Base-by-base conservation (phyloP, 2,329 filamentous ascomycete species). In the Elsinoe perseae region DNA sequence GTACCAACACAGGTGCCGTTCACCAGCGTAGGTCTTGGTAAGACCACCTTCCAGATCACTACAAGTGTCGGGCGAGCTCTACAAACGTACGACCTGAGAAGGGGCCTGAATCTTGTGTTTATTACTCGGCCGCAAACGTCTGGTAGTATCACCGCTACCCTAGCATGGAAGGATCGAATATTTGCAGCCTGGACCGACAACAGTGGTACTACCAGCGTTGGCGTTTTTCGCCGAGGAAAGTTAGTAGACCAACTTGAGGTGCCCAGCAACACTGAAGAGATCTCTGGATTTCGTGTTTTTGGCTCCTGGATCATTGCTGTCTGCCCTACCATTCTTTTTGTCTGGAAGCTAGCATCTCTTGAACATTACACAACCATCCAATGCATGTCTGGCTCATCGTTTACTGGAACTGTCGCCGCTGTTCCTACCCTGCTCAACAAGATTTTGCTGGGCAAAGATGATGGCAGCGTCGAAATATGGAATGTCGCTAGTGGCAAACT, bases 401-500 rank as follows among this genome's bases (percentile, higher is more conserved):
- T 96, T 57, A 89, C 87, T 0, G 87, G 87, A 21, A 83, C 85
- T 50, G 80, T 95, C 63, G 86, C 84, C 68, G 95, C 82, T 65
- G 89, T 97, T 85, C 91, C 92, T 1, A 97, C 93, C 0, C 95
- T 90, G 70, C 73, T 98, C 59, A 98, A 98, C 77, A 98, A 98
- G 72, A 81, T 98, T 43, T 89, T 97, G 62, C 87, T 89, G 2
- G 95, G 89, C 8, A 84, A 89, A 64, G 81, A 81, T 61, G 90
- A 98, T 69, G 93, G 93, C 5, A 86, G 84, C 70, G 85, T 96
- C 7, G 93, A 98, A 67, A 95, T 98, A 52, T 98, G 93, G 92
- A 98, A 98, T 67, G 77, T 98, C 59, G 95, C 87, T 68, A 95
- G 89, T 2, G 91, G 79, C 48, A 95, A 95, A 70, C 78, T 96